A percentile compares a stretch with the other conserved stretches of the same genome.
Evolutionary conservation across 1,284 basidiomycete genomes (phyloP).

Genomic region (Fomitiporia mediterranea): DNA sequence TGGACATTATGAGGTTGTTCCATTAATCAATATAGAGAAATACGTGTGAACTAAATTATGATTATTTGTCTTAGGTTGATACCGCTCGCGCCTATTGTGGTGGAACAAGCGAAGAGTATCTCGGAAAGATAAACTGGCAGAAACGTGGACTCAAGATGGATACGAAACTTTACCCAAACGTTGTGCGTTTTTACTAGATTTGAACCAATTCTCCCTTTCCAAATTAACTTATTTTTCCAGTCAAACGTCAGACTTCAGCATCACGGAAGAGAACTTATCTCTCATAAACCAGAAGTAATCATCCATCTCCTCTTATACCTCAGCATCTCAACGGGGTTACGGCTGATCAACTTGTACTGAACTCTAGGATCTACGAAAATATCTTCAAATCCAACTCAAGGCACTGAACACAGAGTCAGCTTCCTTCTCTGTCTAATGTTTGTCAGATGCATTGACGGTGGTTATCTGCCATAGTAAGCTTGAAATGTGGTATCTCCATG

Average conservation of each 20-base stretch:
- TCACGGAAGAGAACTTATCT: not conserved
- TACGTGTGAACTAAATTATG: not conserved
- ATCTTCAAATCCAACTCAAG: slow-evolving; percentile 40
- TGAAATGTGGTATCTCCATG: slow-evolving; percentile 42
- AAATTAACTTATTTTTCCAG: no score
- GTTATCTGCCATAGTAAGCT: slow-evolving; percentile 17
- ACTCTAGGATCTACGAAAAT: slow-evolving; percentile 30
- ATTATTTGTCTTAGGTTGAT: slow-evolving; percentile 26
- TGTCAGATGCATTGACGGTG: not conserved
- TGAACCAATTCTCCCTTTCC: no score
- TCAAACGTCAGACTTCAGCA: no score
- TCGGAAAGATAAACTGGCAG: slow-evolving; percentile 32
- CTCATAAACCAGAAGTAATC: slow-evolving; percentile 12
- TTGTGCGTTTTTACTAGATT: slow-evolving; percentile 12
- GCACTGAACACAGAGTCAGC: slow-evolving; percentile 43
- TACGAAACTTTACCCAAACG: slow-evolving; percentile 39
- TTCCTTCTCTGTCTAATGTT: not conserved
- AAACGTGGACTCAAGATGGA: slow-evolving; percentile 37
- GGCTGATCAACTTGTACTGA: not conserved
- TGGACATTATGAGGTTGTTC: slow-evolving; percentile 33
- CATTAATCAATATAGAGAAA: no score
- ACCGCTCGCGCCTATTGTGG: slow-evolving; percentile 33
- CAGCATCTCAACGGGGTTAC: not conserved
- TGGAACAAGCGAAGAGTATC: slow-evolving; percentile 29
- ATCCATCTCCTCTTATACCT: not conserved